phyloP scores from a whole-genome alignment of 768 basidiomycete genomes.

The Hygrocybe punicea region DNA sequence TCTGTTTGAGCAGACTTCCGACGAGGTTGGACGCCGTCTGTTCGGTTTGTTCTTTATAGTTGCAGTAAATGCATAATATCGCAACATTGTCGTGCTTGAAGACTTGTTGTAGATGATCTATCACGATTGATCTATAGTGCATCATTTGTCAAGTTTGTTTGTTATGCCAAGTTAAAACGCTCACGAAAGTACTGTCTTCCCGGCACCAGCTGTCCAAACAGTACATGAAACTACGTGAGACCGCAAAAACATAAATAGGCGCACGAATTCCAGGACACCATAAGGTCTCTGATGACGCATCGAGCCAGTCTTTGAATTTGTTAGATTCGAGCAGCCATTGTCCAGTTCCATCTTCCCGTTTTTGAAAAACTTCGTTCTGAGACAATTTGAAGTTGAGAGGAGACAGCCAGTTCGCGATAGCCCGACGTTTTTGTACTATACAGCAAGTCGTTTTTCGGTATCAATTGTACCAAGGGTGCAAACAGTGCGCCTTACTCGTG shows the following conservation, averaged over 20 bases:
- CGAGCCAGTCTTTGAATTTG: slow-evolving; percentile 1
- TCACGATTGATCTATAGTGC: neutral
- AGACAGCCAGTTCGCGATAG: slow-evolving; percentile 10
- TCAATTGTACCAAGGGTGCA: no score
- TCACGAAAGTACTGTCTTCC: slow-evolving; percentile 12
- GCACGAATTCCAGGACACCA: slow-evolving; percentile 15
- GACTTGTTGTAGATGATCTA: neutral
- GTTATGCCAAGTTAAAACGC: neutral
- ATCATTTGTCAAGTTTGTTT: neutral
- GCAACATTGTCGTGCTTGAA: neutral
- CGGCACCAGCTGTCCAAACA: slow-evolving; percentile 9
- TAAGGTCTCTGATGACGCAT: neutral
- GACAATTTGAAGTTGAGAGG: slow-evolving; percentile 7
- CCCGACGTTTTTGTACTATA: neutral
- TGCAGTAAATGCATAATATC: neutral
- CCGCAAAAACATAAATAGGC: neutral
- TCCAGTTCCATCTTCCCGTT: slow-evolving; percentile 1
- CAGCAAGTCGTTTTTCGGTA: no score
- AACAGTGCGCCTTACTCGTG: no score
- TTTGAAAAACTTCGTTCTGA: neutral
- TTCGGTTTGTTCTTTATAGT: slow-evolving; percentile 1
- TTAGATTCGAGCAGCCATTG: slow-evolving; percentile 4
- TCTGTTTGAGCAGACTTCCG: slow-evolving; percentile 1
- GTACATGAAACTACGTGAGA: neutral
- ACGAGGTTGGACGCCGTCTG: neutral